A percentile compares a stretch with the other conserved stretches of the same genome.
These are phyloP conservation scores for Neonectria punicea DNA, from an alignment of 2,329 filamentous ascomycete genomes.

Conservation along the genomic window DNA sequence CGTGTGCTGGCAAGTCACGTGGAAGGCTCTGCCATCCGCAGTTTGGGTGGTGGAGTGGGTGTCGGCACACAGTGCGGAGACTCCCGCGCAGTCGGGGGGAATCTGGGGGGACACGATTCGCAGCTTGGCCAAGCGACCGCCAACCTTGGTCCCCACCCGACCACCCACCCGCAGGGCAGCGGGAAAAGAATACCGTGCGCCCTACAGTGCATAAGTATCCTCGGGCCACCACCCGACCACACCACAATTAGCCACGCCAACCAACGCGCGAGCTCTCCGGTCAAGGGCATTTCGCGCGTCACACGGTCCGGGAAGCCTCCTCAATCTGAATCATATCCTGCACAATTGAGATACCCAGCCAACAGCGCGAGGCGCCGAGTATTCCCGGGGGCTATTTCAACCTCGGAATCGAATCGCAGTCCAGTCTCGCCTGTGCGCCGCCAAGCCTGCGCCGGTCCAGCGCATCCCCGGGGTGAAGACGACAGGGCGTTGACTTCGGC, in stretches of 20 bases:
- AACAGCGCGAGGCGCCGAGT: slow-evolving; percentile 9
- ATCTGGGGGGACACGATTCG: not conserved
- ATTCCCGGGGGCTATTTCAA: slow-evolving; percentile 7
- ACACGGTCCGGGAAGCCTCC: not conserved
- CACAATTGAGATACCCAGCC: slow-evolving; percentile 5
- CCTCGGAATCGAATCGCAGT: slow-evolving; percentile 1
- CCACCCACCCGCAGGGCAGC: not conserved
- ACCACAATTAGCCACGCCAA: not conserved
- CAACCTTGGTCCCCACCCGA: not conserved
- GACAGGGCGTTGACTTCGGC: not conserved
- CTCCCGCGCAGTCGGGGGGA: not conserved
- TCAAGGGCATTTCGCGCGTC: not conserved
- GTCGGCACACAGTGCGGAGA: slow-evolving; percentile 24
- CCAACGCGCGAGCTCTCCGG: slow-evolving; percentile 1
- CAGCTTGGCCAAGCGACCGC: not conserved
- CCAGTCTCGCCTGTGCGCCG: not conserved
- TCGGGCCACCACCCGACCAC: not conserved
- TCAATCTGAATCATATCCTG: slow-evolving; percentile 9
- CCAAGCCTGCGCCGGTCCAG: slow-evolving; percentile 5
- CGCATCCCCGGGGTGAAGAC: slow-evolving; percentile 2
- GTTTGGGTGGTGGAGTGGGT: not conserved
- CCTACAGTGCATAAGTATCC: slow-evolving; percentile 4
- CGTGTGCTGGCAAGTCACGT: slow-evolving; percentile 33
- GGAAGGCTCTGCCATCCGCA: not conserved
- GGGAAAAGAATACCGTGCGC: slow-evolving; percentile 2